These are phyloP conservation scores for Favolaschia claudopus DNA, from an alignment of 768 basidiomycete species.

Conservation along the genomic window DNA sequence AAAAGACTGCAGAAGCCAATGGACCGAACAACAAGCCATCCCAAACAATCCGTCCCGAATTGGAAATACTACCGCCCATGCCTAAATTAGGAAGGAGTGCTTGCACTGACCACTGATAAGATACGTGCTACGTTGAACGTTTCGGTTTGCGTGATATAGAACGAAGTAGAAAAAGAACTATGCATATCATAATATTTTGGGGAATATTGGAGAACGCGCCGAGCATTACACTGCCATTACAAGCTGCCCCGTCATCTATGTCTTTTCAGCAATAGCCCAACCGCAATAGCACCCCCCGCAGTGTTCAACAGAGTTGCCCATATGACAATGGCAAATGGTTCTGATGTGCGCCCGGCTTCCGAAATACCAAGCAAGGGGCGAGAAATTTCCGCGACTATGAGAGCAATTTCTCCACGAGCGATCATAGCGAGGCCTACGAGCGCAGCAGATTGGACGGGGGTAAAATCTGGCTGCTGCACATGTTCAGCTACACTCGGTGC, in stretches of 20 bases:
- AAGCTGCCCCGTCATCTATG: too few relatives aligned
- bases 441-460: conserved; percentile 36
- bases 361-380: conserved; percentile 35
- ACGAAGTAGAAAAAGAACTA: too few relatives aligned
- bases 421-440: conserved; percentile 68
- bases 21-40: not conserved
- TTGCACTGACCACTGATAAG: too few relatives aligned
- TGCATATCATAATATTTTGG: too few relatives aligned
- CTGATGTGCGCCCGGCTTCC: conserved; percentile 33
- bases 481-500: not conserved
- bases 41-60: too few relatives aligned
- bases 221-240: too few relatives aligned
- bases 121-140: too few relatives aligned
- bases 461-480: conserved; percentile 5
- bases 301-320: conserved; percentile 68
- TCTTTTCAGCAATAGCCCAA: conserved; percentile 4
- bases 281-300: conserved; percentile 48
- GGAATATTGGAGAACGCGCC: too few relatives aligned
- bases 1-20: not conserved
- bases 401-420: conserved; percentile 72
- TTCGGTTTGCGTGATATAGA: too few relatives aligned
- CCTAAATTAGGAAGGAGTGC: too few relatives aligned
- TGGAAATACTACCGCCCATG: too few relatives aligned
- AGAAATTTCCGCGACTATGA: conserved; percentile 62
- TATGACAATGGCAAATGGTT: conserved; percentile 59